Conservation (phyloP, 1,139 yeast genomes). For the Yamadazyma pseudoaaseri region DNA sequence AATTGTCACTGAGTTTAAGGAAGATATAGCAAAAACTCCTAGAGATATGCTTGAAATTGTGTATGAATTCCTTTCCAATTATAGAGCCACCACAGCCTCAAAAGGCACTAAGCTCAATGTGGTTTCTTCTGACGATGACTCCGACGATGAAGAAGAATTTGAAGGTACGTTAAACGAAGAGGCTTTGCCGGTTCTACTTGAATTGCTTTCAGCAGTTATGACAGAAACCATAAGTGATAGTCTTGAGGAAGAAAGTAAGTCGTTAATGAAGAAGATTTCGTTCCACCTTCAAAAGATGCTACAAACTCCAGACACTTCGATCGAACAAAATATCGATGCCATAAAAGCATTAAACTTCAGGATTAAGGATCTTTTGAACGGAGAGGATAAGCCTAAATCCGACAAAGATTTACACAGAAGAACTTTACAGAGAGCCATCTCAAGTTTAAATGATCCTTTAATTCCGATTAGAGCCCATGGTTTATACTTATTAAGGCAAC, state of each 20-base stretch:
- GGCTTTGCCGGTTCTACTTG: constrained; percentile 40
- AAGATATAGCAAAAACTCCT: constrained; percentile 62
- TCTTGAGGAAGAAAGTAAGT: constrained; percentile 21
- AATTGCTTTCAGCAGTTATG: constrained; percentile 54
- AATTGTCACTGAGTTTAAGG: constrained; percentile 59
- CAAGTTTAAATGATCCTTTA: constrained; percentile 70
- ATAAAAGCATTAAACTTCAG: constrained; percentile 30
- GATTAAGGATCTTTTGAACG: constrained; percentile 27
- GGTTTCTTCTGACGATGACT: constrained; percentile 38
- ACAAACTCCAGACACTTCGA: constrained; percentile 3
- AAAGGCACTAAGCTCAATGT: background rate
- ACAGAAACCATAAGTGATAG: constrained; percentile 36
- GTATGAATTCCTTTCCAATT: constrained; percentile 32
- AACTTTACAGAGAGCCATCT: constrained; percentile 53
- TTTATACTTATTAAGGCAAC: constrained; percentile 57
- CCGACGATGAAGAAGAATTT: constrained; percentile 42
- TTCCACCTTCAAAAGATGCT: constrained; percentile 13
- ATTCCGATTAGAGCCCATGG: constrained; percentile 91
- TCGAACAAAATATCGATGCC: constrained; percentile 14
- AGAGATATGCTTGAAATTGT: constrained; percentile 57
- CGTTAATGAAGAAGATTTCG: constrained; percentile 26
- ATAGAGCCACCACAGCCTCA: background rate
- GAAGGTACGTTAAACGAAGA: constrained; percentile 17
- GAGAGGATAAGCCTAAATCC: constrained; percentile 18
- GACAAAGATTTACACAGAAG: constrained; percentile 20